Conservation (phyloP, 2,329 filamentous ascomycete species). For the Ceratocystis harringtonii region DNA sequence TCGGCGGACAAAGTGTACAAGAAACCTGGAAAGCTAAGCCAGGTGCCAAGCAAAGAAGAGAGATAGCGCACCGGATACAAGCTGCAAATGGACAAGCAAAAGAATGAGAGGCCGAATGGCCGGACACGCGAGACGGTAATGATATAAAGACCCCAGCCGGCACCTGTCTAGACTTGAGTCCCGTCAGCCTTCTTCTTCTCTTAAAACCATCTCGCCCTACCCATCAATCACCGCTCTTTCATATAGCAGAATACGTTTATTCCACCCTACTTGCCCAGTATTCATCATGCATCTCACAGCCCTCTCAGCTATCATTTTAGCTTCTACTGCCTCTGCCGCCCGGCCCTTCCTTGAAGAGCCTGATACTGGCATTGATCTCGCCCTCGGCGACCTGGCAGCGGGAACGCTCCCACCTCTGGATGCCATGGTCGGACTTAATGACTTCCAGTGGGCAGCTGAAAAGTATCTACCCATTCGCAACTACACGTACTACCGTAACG, state of each 20-base stretch:
- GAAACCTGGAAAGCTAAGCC: not conserved
- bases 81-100: not conserved
- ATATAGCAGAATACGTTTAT: not conserved
- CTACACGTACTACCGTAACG: slow-evolving; percentile 36
- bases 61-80: no score
- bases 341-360: slow-evolving; percentile 32
- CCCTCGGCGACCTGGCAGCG: slow-evolving; percentile 24
- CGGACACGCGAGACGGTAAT: not conserved
- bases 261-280: not conserved
- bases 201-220: not conserved
- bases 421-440: slow-evolving; percentile 31
- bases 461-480: slow-evolving; percentile 28
- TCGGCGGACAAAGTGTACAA: not conserved
- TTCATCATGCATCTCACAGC: slow-evolving; percentile 16
- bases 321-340: slow-evolving; percentile 28
- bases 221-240: not conserved
- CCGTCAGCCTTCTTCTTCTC: not conserved
- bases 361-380: slow-evolving; percentile 31
- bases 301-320: slow-evolving; percentile 21
- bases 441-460: slow-evolving; percentile 36
- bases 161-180: not conserved
- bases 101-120: not conserved
- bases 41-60: no score
- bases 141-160: not conserved
- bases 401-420: slow-evolving; percentile 11